Conservation (phyloP, 1,139 yeast species). For the Pichia sp. region DNA sequence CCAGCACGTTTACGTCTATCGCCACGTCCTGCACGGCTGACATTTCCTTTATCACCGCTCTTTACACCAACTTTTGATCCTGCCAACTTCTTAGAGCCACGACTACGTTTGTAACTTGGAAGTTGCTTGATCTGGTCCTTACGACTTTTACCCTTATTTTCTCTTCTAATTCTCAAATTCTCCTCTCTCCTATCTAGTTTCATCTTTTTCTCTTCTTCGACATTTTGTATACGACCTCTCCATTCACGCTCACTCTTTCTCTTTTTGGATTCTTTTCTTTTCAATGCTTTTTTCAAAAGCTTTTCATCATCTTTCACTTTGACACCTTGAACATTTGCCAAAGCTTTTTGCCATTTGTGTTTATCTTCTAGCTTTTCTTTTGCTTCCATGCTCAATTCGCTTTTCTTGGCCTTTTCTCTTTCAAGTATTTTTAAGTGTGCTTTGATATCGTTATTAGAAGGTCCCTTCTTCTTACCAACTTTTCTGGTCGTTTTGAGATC, state of each 20-base stretch:
- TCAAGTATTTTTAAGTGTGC: slow-evolving; percentile 78
- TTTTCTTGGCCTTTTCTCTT: slow-evolving; percentile 59
- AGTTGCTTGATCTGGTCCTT: slow-evolving; percentile 61
- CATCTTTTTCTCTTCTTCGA: slow-evolving; percentile 65
- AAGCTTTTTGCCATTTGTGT: slow-evolving; percentile 76
- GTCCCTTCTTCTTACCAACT: slow-evolving; percentile 62
- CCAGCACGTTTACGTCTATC: slow-evolving; percentile 52
- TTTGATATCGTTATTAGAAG: slow-evolving; percentile 74
- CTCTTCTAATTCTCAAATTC: slow-evolving; percentile 73
- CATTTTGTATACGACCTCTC: slow-evolving; percentile 77
- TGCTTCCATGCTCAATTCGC: slow-evolving; percentile 55
- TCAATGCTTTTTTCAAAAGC: slow-evolving; percentile 75
- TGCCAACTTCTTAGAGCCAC: slow-evolving; percentile 14
- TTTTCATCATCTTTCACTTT: slow-evolving; percentile 88
- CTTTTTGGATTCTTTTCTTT: slow-evolving; percentile 72
- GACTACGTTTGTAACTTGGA: slow-evolving; percentile 52
- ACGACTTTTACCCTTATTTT: slow-evolving; percentile 66
- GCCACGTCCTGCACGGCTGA: not conserved
- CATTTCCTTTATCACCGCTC: not conserved
- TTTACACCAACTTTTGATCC: slow-evolving; percentile 8
- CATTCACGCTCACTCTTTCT: slow-evolving; percentile 79
- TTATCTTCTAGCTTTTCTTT: slow-evolving; percentile 57
- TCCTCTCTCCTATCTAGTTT: slow-evolving; percentile 83
- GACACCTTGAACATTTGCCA: slow-evolving; percentile 82
- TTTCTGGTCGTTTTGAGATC: slow-evolving; percentile 61